Conservation (phyloP, 371 early-diverging fungal genomes). For the Umbelopsis sp. region DNA sequence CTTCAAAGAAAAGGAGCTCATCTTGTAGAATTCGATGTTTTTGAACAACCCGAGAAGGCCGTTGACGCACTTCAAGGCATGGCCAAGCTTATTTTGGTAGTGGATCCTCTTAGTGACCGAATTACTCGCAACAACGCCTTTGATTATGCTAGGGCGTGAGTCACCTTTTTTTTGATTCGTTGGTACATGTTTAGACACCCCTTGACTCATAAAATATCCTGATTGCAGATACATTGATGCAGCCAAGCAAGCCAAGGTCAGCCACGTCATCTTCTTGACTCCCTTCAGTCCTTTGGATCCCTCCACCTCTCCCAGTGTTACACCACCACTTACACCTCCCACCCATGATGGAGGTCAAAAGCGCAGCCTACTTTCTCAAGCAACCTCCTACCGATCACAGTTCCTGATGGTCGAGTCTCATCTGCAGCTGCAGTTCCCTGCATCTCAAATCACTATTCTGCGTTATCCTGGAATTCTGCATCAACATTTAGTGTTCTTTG, state of each 20-base stretch:
- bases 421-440: conserved; percentile 39
- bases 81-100: conserved; percentile 43
- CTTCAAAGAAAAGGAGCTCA: conserved; percentile 40
- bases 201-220: conserved; percentile 18
- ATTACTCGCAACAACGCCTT: conserved; percentile 46
- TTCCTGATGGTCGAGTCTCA: conserved; percentile 48
- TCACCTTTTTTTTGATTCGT: conserved; percentile 8
- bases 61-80: conserved; percentile 44
- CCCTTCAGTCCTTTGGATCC: conserved; percentile 50
- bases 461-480: conserved; percentile 55
- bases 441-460: conserved; percentile 41
- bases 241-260: conserved; percentile 47
- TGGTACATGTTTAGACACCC: neutral
- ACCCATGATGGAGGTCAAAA: conserved; percentile 16
- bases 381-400: conserved; percentile 43
- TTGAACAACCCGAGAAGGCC: conserved; percentile 37
- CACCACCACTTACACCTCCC: conserved; percentile 16
- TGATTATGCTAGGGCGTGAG: conserved; percentile 50
- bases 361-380: conserved; percentile 2
- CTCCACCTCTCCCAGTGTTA: conserved; percentile 27
- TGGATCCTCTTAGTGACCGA: conserved; percentile 52
- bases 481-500: conserved; percentile 50
- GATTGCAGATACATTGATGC: conserved; percentile 47
- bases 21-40: conserved; percentile 45
- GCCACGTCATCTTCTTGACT: conserved; percentile 50